These are phyloP conservation scores for Globisporangium abappressorium DNA, from an alignment of 352 stramenopile species.

Conservation along the genomic window DNA sequence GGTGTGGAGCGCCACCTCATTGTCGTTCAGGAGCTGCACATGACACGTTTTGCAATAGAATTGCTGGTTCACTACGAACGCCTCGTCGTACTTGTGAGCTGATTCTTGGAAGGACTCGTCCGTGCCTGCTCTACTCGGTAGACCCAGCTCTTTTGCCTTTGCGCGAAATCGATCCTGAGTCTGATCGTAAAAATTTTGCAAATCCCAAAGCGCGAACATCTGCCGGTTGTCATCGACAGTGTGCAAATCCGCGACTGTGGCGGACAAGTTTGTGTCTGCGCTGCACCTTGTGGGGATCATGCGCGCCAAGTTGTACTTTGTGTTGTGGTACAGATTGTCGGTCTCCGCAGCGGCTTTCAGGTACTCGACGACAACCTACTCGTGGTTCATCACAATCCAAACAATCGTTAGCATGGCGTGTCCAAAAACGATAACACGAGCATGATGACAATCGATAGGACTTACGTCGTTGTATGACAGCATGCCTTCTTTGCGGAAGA, in stretches of 20 bases:
- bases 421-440: background rate
- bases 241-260: constrained; percentile 58
- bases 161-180: constrained; percentile 52
- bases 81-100: constrained; percentile 38
- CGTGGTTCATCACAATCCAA: background rate
- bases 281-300: constrained; percentile 79
- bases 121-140: constrained; percentile 30
- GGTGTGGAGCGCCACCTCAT: constrained; percentile 67
- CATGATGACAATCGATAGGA: constrained; percentile 34
- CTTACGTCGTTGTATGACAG: constrained; percentile 57
- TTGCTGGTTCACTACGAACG: constrained; percentile 38
- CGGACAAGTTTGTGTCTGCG: constrained; percentile 10
- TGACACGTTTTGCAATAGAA: constrained; percentile 71
- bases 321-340: constrained; percentile 89
- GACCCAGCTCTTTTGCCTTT: constrained; percentile 29
- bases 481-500: constrained; percentile 69
- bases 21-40: constrained; percentile 67
- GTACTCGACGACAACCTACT: constrained; percentile 57
- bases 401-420: background rate
- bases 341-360: constrained; percentile 66
- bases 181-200: constrained; percentile 54
- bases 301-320: constrained; percentile 87
- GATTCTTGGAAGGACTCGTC: constrained; percentile 26
- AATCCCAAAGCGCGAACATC: constrained; percentile 73
- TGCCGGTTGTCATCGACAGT: constrained; percentile 56